Evolutionary conservation across 2,329 filamentous ascomycete species (phyloP).

Genomic region (Pseudopithomyces maydicus): DNA sequence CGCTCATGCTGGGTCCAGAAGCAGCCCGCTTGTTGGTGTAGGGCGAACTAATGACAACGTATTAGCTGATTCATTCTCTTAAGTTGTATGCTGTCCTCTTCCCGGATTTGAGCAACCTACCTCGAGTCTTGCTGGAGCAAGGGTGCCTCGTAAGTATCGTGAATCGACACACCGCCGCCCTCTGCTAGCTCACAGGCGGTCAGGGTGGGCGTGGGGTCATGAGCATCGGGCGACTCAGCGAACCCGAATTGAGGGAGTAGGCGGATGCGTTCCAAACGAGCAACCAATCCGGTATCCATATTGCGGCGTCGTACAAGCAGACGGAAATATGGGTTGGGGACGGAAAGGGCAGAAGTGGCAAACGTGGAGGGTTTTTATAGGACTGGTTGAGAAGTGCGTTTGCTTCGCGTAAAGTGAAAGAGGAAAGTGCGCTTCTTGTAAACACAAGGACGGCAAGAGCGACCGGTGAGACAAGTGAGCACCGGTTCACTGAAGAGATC

Average conservation of each 20-base stretch:
- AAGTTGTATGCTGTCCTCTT: too few species aligned
- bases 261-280: constrained; percentile 30
- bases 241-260: constrained; percentile 27
- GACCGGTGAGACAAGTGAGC: neutral
- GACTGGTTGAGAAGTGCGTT: neutral
- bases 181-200: constrained; percentile 18
- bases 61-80: too few species aligned
- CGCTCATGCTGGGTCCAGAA: neutral
- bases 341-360: neutral
- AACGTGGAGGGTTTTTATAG: neutral
- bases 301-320: neutral
- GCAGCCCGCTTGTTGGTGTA: constrained; percentile 15
- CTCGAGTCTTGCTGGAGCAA: too few species aligned
- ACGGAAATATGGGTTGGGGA: neutral
- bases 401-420: neutral
- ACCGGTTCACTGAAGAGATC: neutral
- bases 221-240: constrained; percentile 29
- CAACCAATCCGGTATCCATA: constrained; percentile 23
- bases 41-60: neutral
- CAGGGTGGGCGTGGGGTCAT: constrained; percentile 3
- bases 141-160: too few species aligned
- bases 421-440: neutral
- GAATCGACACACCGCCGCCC: constrained; percentile 24
- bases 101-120: too few species aligned
- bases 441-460: neutral